Percentiles rank a stretch among this genome's conserved stretches.
These are phyloP conservation scores for Kwoniella bestiolae DNA, from an alignment of 768 basidiomycete species.

Conservation along the genomic window DNA sequence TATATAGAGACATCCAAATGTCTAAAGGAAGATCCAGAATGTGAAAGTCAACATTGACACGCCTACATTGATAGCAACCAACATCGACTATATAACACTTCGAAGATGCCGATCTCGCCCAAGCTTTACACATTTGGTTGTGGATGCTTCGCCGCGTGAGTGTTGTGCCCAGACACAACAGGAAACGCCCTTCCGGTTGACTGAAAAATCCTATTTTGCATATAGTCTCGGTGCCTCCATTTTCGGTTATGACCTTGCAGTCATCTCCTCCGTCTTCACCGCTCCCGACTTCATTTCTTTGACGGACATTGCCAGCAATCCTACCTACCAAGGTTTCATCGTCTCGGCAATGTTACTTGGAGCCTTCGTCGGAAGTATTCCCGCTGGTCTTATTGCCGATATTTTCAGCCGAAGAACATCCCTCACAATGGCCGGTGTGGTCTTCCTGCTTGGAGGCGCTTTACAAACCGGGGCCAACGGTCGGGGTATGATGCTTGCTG, in stretches of 20 bases:
- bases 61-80: no score
- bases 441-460: constrained; percentile 36
- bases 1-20: no score
- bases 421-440: constrained; percentile 7
- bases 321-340: constrained; percentile 48
- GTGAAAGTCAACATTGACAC: no score
- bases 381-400: constrained; percentile 61
- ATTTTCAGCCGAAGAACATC: constrained; percentile 30
- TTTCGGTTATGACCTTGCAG: constrained; percentile 48
- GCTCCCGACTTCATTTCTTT: constrained; percentile 38
- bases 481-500: constrained; percentile 35
- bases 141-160: constrained; percentile 43
- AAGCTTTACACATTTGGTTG: constrained; percentile 40
- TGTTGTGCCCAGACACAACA: not conserved
- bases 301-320: constrained; percentile 19
- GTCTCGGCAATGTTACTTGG: constrained; percentile 47
- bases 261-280: constrained; percentile 48
- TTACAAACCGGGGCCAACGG: constrained; percentile 32
- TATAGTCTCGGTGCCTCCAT: constrained; percentile 33
- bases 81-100: no score
- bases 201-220: no score
- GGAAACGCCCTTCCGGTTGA: not conserved
- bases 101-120: constrained; percentile 11
- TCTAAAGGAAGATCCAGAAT: no score
- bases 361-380: constrained; percentile 42